Conservation (phyloP, 129 eudicot species). For the Chrysanthemum makinoi region DNA sequence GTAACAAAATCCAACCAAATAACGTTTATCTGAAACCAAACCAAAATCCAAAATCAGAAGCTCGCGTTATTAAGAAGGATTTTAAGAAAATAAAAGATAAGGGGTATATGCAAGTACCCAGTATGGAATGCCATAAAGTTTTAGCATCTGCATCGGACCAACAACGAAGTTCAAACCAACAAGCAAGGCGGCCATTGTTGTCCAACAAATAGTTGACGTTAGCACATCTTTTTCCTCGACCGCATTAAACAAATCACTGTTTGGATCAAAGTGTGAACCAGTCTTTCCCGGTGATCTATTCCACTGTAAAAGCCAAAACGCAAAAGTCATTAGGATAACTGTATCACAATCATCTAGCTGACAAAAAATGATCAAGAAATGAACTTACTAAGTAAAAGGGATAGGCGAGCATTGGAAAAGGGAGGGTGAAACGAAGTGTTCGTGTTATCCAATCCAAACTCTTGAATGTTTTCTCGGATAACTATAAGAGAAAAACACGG, state of each 20-base stretch:
- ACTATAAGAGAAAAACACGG: conserved; percentile 27
- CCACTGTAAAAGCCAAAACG: conserved; percentile 37
- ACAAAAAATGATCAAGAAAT: not conserved
- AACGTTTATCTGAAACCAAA: conserved; percentile 48
- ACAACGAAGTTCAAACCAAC: conserved; percentile 43
- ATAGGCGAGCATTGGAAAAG: conserved; percentile 63
- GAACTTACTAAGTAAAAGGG: conserved; percentile 53
- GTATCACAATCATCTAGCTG: conserved; percentile 2
- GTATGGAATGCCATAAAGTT: conserved; percentile 58
- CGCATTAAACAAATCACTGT: conserved; percentile 42
- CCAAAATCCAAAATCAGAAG: conserved; percentile 26
- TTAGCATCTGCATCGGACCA: conserved; percentile 51
- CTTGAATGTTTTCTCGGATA: conserved; percentile 49
- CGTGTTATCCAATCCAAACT: conserved; percentile 47
- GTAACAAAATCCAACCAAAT: conserved; percentile 67
- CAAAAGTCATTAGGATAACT: not conserved
- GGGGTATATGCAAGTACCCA: conserved; percentile 38
- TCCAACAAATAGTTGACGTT: conserved; percentile 57
- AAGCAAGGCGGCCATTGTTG: conserved; percentile 46
- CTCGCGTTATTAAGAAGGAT: not conserved
- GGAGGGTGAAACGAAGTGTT: conserved; percentile 45
- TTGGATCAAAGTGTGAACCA: conserved; percentile 59
- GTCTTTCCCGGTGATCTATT: conserved; percentile 55
- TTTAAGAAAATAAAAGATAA: not conserved
- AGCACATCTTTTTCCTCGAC: conserved; percentile 50